These are phyloP conservation scores for Neurospora africana DNA, from an alignment of 495 filamentous ascomycete genomes.

Conservation along the genomic window DNA sequence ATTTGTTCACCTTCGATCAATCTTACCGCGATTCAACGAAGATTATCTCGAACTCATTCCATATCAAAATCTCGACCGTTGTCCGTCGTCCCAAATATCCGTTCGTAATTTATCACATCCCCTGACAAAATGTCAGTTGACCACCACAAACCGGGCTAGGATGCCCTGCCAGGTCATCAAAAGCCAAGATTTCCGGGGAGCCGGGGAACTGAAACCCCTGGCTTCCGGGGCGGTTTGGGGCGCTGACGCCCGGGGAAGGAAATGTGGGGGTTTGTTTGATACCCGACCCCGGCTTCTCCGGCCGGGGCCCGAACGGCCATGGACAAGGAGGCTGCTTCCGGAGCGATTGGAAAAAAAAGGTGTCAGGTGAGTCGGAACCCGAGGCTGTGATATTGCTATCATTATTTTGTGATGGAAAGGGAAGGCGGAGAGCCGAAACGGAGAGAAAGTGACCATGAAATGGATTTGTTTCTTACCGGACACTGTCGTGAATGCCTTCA, in stretches of 20 bases:
- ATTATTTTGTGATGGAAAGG: neutral
- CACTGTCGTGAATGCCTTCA: neutral
- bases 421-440: neutral
- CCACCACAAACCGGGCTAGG: neutral
- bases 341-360: too few relatives aligned
- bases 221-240: neutral
- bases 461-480: neutral
- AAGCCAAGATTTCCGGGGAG: neutral
- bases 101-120: neutral
- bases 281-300: neutral
- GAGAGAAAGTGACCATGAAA: neutral
- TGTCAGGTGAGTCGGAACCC: neutral
- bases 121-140: neutral
- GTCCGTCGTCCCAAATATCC: neutral
- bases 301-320: neutral
- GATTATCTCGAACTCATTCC: neutral
- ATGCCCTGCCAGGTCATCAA: neutral
- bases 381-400: neutral
- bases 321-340: neutral
- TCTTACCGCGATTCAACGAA: neutral
- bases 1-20: neutral
- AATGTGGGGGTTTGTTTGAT: neutral
- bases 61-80: neutral
- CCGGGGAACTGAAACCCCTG: neutral
- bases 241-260: neutral